A percentile compares a stretch with the other conserved stretches of the same genome.
Conservation (phyloP, 2,329 filamentous ascomycete genomes). For the Fonsecaea pedrosoi region DNA sequence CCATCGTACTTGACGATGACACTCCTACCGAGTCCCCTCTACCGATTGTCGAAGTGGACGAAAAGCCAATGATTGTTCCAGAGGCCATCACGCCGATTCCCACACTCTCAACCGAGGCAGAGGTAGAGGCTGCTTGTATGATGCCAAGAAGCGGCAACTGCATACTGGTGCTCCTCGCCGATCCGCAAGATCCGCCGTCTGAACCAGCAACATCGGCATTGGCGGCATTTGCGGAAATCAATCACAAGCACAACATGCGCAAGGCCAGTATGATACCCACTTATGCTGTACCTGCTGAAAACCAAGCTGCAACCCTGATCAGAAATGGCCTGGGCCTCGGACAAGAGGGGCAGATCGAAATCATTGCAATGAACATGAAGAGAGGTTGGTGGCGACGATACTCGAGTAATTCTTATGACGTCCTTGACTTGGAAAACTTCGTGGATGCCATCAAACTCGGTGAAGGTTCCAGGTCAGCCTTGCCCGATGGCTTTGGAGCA, state of each 20-base stretch:
- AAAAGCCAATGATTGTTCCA: constrained; percentile 57
- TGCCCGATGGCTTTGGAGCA: constrained; percentile 68
- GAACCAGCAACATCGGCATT: constrained; percentile 61
- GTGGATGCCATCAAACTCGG: constrained; percentile 90
- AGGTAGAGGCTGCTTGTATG: constrained; percentile 75
- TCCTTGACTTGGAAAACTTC: constrained; percentile 76
- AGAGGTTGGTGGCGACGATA: constrained; percentile 85
- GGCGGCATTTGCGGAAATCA: constrained; percentile 71
- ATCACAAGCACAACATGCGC: constrained; percentile 73
- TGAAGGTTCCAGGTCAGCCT: constrained; percentile 78
- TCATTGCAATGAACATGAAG: constrained; percentile 84
- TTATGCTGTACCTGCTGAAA: constrained; percentile 72
- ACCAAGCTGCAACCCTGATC: constrained; percentile 63
- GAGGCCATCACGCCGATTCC: constrained; percentile 68
- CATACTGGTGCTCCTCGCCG: constrained; percentile 74
- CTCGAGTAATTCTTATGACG: constrained; percentile 60
- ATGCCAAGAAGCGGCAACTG: constrained; percentile 79
- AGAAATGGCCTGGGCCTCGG: constrained; percentile 68
- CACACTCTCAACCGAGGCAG: constrained; percentile 67
- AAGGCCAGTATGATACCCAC: constrained; percentile 80
- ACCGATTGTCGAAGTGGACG: constrained; percentile 53
- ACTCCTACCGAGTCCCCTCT: constrained; percentile 63
- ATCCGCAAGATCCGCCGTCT: constrained; percentile 56
- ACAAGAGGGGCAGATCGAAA: constrained; percentile 63
- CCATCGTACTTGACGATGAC: constrained; percentile 57